Percentiles rank a stretch among this genome's conserved stretches.
These are phyloP conservation scores for Leishmania martiniquensis DNA, from an alignment of 208 protist species.

Conservation along the genomic window DNA sequence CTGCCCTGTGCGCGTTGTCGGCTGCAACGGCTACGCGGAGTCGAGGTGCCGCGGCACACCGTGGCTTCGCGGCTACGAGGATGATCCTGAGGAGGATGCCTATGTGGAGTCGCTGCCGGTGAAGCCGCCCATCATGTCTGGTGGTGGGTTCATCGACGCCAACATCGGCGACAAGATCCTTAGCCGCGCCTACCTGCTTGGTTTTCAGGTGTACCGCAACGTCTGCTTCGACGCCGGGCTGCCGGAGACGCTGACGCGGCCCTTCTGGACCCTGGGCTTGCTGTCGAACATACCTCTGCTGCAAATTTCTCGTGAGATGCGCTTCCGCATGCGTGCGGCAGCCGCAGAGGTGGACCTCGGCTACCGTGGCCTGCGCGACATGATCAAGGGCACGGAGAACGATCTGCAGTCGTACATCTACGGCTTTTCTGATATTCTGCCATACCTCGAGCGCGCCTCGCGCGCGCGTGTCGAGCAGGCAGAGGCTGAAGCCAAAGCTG, in stretches of 20 bases:
- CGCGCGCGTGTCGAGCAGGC: slow-evolving; percentile 25
- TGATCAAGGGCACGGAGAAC: slow-evolving; percentile 49
- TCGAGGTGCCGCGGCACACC: slow-evolving; percentile 50
- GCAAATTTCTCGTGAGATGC: slow-evolving; percentile 53
- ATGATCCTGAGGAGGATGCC: slow-evolving; percentile 52
- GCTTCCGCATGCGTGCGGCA: slow-evolving; percentile 47
- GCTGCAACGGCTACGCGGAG: slow-evolving; percentile 43
- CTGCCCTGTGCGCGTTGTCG: slow-evolving; percentile 55
- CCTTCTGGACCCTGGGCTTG: slow-evolving; percentile 39
- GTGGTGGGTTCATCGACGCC: slow-evolving; percentile 45
- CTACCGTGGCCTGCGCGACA: slow-evolving; percentile 35
- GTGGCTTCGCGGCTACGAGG: slow-evolving; percentile 57
- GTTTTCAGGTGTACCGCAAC: slow-evolving; percentile 43
- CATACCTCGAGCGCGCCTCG: slow-evolving; percentile 25
- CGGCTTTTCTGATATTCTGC: slow-evolving; percentile 31
- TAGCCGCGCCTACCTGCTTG: slow-evolving; percentile 41
- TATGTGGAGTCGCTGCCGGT: slow-evolving; percentile 50
- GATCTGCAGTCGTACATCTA: slow-evolving; percentile 50
- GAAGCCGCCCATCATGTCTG: slow-evolving; percentile 49
- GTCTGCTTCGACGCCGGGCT: slow-evolving; percentile 49
- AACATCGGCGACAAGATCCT: slow-evolving; percentile 52
- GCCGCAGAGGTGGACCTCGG: slow-evolving; percentile 52
- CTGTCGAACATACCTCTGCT: slow-evolving; percentile 53
- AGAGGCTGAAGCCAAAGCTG: slow-evolving; percentile 24
- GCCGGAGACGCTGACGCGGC: slow-evolving; percentile 45